Conservation (phyloP, 2,329 filamentous ascomycete species). For the Fusarium cyanostomum region DNA sequence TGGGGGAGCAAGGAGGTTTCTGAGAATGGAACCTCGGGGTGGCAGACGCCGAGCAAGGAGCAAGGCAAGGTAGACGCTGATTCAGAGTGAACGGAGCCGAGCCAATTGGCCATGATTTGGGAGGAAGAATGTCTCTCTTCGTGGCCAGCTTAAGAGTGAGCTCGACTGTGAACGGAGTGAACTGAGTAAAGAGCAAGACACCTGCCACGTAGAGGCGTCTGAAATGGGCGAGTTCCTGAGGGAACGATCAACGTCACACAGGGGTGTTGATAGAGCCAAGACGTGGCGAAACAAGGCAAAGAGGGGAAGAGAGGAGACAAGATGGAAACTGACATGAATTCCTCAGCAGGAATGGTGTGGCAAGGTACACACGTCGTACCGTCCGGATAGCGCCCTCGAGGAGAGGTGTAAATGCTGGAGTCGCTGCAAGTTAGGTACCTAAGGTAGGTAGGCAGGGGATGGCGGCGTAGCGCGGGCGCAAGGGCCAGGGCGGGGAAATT, state of each 20-base stretch:
- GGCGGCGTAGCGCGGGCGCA: constrained; percentile 42
- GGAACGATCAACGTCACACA: background rate
- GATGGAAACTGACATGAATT: background rate
- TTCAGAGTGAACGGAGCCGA: background rate
- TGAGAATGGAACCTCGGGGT: constrained; percentile 18
- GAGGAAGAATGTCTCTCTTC: background rate
- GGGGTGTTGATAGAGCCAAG: constrained; percentile 16
- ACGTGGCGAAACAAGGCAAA: constrained; percentile 29
- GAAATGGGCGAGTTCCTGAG: background rate
- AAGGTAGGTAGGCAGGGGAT: constrained; percentile 28
- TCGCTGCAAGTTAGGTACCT: constrained; percentile 16
- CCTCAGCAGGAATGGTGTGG: constrained; percentile 32
- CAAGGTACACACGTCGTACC: constrained; percentile 19
- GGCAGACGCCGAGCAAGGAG: constrained; percentile 30
- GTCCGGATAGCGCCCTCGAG: constrained; percentile 9
- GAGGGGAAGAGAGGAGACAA: constrained; percentile 37
- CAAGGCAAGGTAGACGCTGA: too few species aligned
- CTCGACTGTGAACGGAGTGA: constrained; percentile 9
- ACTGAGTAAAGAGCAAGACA: constrained; percentile 17
- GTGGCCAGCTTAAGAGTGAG: background rate
- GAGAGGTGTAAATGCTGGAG: constrained; percentile 17
- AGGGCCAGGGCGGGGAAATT: constrained; percentile 46
- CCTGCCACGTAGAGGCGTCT: constrained; percentile 27
- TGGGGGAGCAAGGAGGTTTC: background rate
- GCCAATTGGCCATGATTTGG: background rate